A percentile compares a stretch with the other conserved stretches of the same genome.
These are phyloP conservation scores for Tarenaya hassleriana DNA, from an alignment of 345 rosid genomes.

Conservation along the genomic window DNA sequence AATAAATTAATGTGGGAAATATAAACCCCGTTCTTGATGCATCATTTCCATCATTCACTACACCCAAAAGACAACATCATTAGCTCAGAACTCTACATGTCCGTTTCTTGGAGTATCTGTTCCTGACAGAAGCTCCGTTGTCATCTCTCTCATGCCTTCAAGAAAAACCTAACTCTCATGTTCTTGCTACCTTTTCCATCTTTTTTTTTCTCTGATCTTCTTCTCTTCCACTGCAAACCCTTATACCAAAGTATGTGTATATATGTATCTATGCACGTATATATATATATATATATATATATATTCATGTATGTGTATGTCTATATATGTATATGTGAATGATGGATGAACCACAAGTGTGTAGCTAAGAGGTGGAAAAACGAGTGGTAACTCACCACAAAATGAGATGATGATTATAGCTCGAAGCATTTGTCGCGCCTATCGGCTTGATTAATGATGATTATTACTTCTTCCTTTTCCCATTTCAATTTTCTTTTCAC, in stretches of 20 bases:
- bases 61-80: slow-evolving; percentile 81
- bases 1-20: slow-evolving; percentile 16
- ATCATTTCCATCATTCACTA: slow-evolving; percentile 84
- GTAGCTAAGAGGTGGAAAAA: neutral
- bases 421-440: slow-evolving; percentile 41
- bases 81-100: slow-evolving; percentile 54
- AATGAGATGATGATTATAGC: slow-evolving; percentile 40
- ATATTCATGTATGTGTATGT: too few species aligned
- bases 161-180: too few species aligned
- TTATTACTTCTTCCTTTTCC: neutral
- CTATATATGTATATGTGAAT: too few species aligned
- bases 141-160: slow-evolving; percentile 3
- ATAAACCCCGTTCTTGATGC: slow-evolving; percentile 53
- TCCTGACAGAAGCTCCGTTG: slow-evolving; percentile 13
- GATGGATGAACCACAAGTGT: slow-evolving; percentile 11
- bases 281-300: slow-evolving; percentile 1
- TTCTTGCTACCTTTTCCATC: neutral
- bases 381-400: slow-evolving; percentile 40
- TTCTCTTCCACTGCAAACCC: slow-evolving; percentile 1
- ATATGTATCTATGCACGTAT: too few species aligned
- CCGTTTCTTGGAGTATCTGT: slow-evolving; percentile 37
- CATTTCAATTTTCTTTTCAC: neutral
- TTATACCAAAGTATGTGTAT: slow-evolving; percentile 3
- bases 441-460: neutral
- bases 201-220: neutral